Evolutionary conservation across 2,329 filamentous ascomycete genomes (phyloP), one percentile per base, ranked within the genome.

Genomic region (Claviceps sp.): DNA sequence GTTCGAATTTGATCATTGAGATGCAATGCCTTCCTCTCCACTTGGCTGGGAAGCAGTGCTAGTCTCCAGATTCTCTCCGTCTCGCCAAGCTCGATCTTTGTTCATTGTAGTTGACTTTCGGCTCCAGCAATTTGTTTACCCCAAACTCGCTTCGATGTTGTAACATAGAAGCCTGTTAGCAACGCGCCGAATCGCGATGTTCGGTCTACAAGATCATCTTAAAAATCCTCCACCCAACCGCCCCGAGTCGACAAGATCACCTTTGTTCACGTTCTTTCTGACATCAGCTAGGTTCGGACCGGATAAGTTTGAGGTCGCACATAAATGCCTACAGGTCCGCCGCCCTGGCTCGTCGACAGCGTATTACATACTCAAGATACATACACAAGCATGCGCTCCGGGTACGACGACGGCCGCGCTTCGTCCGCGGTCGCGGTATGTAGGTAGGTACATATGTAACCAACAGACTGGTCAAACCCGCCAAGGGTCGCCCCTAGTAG

Each of bases 401-500:
- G 37, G 50, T 40, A 22, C 26, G 42, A 50, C 41, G 41, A 38
- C 26, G 22, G 30, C 44, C 5, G 37, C 22, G 48, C 30, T 40
- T n/a, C 51, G 38, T 50, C 43, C 44, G 48, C 48, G 22, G 22
- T 22, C 44, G 48, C 48, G 22, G 22, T 22, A 50, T 26, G 6
- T 26, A 7, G 24, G 24, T 26, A 26, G 1, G 5, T 26, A 26
- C 24, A 6, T 7, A 26, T 30, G 26, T 30, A 10, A 8, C 51
- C 51, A 47, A 39, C 44, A 44, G 39, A 50, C 26, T 51, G 45
- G 46, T 48, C 49, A 54, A 48, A 26, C 26, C 42, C 24, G 19
- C 42, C 43, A 42, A 19, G 47, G 42, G 43, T 43, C 13, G 17
- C 43, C 38, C 40, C 38, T 30, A 50, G 37, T 38, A n/a, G 39